These are phyloP conservation scores for Alloteropsis semialata DNA, from an alignment of 176 grass and related monocot species.

Conservation along the genomic window DNA sequence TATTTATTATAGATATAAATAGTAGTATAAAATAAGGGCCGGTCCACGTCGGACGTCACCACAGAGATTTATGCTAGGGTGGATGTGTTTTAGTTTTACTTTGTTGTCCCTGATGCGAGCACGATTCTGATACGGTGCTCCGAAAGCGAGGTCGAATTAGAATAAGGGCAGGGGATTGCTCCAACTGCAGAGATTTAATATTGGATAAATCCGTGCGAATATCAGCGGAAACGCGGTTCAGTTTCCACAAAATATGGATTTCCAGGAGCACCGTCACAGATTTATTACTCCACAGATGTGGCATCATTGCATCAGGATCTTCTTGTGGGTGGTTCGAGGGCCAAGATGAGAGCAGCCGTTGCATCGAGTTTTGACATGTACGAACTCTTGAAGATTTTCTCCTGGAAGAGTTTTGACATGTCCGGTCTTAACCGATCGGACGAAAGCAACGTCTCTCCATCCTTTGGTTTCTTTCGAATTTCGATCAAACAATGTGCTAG, in stretches of 20 bases:
- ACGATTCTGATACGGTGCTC: background rate
- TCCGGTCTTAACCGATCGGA: background rate
- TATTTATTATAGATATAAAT: background rate
- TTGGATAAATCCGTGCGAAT: background rate
- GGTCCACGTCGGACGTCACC: background rate
- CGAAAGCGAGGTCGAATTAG: background rate
- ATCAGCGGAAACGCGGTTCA: background rate
- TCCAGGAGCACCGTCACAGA: too few species aligned
- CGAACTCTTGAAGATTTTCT: background rate
- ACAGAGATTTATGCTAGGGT: background rate
- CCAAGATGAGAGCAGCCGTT: background rate
- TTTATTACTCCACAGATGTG: too few species aligned
- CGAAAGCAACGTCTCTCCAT: conserved; percentile 7
- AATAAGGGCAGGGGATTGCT: background rate
- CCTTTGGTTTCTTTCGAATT: background rate
- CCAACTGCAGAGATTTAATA: background rate
- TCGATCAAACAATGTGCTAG: background rate
- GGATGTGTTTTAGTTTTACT: background rate
- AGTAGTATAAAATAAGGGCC: background rate
- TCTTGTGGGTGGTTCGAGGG: background rate
- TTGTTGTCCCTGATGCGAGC: background rate
- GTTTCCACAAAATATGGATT: background rate
- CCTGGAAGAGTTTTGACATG: too few species aligned
- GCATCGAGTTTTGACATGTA: background rate
- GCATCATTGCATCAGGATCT: background rate